phyloP scores from a whole-genome alignment of 2,329 filamentous ascomycete species.

The Colletotrichum theobromicola region DNA sequence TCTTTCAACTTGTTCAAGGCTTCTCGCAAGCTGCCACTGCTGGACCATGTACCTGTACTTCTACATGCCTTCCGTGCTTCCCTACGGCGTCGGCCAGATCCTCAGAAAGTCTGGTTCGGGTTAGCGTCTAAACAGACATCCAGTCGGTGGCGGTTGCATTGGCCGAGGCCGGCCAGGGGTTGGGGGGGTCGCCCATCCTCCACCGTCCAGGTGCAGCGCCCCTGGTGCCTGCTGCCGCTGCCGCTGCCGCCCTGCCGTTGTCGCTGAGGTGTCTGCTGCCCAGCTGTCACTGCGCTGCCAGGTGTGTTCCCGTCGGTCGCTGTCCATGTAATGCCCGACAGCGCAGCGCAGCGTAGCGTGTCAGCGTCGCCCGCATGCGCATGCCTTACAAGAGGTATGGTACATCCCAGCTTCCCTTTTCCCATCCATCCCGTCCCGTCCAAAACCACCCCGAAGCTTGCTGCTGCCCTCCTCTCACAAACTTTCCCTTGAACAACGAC shows the following conservation, averaged over 20 bases:
- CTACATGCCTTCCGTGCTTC: background rate
- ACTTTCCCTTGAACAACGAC: conserved; percentile 9
- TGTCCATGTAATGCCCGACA: background rate
- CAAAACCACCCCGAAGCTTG: conserved; percentile 14
- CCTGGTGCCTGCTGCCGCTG: conserved; percentile 5
- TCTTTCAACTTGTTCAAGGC: background rate
- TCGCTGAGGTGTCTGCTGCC: background rate
- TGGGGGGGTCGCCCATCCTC: background rate
- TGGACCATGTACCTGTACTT: background rate
- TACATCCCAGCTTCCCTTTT: background rate
- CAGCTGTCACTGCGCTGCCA: background rate
- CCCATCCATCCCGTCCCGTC: background rate
- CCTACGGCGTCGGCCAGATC: background rate
- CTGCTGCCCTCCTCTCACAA: conserved; percentile 1
- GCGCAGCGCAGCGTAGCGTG: background rate
- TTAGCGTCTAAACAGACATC: background rate
- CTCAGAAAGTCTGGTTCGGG: background rate
- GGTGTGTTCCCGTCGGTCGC: background rate
- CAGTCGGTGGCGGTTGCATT: background rate
- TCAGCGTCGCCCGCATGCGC: background rate
- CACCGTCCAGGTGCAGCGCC: background rate
- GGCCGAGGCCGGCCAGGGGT: background rate
- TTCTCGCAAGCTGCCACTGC: background rate
- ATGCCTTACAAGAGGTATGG: background rate
- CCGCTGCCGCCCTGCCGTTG: background rate